Conservation (phyloP, 495 filamentous ascomycete species). For the Xylaria sp. region DNA sequence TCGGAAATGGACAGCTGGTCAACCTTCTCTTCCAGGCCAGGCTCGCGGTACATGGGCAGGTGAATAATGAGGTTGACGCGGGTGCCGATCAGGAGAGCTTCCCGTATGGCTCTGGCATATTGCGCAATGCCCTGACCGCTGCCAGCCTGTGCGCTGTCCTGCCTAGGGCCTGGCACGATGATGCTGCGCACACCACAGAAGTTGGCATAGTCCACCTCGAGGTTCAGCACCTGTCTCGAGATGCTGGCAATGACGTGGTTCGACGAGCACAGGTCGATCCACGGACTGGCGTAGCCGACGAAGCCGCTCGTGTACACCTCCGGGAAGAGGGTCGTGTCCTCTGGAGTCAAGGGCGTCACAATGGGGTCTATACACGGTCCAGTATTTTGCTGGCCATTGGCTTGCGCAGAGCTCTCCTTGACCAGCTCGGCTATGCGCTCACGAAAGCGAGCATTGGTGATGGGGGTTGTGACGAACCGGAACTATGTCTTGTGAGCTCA, state of each 20-base stretch:
- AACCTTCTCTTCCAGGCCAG: slow-evolving; percentile 48
- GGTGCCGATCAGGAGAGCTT: slow-evolving; percentile 72
- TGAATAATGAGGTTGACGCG: slow-evolving; percentile 83
- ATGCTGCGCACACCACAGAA: slow-evolving; percentile 91
- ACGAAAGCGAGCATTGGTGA: slow-evolving; percentile 85
- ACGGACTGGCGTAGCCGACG: slow-evolving; percentile 77
- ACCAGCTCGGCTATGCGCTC: slow-evolving; percentile 71
- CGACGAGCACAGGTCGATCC: slow-evolving; percentile 88
- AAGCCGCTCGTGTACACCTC: slow-evolving; percentile 73
- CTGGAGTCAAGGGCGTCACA: slow-evolving; percentile 73
- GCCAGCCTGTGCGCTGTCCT: slow-evolving; percentile 46
- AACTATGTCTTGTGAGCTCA: slow-evolving; percentile 64
- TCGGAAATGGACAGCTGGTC: slow-evolving; percentile 47
- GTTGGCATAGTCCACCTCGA: slow-evolving; percentile 91
- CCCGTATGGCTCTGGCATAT: slow-evolving; percentile 85
- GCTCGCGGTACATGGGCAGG: slow-evolving; percentile 75
- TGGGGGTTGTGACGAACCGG: slow-evolving; percentile 87
- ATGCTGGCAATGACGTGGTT: slow-evolving; percentile 82
- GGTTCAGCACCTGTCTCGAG: slow-evolving; percentile 84
- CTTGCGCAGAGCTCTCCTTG: slow-evolving; percentile 60
- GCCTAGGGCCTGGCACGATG: slow-evolving; percentile 77
- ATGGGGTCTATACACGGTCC: slow-evolving; percentile 51
- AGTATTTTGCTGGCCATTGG: slow-evolving; percentile 27
- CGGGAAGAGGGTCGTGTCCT: slow-evolving; percentile 78
- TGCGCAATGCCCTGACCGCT: slow-evolving; percentile 58